Evolutionary conservation across 257 asterid species (phyloP).

Genomic region (Capsicum rhomboideum): DNA sequence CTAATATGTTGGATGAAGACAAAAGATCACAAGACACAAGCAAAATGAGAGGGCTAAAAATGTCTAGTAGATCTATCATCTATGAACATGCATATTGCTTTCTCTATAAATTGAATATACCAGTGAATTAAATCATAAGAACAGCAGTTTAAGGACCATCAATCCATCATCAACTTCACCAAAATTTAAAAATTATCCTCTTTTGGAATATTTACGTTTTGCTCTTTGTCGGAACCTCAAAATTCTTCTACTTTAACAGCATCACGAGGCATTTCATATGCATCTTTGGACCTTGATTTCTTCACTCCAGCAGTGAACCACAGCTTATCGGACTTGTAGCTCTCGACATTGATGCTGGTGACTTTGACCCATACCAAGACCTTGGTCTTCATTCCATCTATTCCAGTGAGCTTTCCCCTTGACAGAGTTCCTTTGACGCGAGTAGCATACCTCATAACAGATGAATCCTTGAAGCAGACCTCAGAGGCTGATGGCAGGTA

Average conservation of each 20-base stretch:
- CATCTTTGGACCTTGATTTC: constrained; percentile 79
- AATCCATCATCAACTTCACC: not conserved
- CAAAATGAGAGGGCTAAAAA: not conserved
- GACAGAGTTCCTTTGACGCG: constrained; percentile 77
- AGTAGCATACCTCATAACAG: constrained; percentile 50
- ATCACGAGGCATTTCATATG: constrained; percentile 58
- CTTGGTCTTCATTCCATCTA: constrained; percentile 91
- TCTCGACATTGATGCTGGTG: constrained; percentile 46
- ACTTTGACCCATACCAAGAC: constrained; percentile 90
- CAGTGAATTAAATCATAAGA: not conserved
- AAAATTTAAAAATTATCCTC: not conserved
- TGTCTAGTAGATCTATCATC: not conserved
- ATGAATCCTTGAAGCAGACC: constrained; percentile 85
- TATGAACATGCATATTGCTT: not conserved
- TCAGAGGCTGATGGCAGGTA: constrained; percentile 67
- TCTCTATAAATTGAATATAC: not conserved
- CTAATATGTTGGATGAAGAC: not conserved
- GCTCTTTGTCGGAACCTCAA: constrained; percentile 12
- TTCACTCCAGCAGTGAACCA: constrained; percentile 89
- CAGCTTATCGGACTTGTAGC: constrained; percentile 78
- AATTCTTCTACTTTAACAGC: constrained; percentile 56
- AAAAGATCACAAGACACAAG: not conserved
- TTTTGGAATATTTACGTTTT: not conserved
- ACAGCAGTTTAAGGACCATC: not conserved
- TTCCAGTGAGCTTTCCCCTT: constrained; percentile 68